Evolutionary conservation across 352 stramenopile species (phyloP).

Genomic region (Lagenidium sp.): DNA sequence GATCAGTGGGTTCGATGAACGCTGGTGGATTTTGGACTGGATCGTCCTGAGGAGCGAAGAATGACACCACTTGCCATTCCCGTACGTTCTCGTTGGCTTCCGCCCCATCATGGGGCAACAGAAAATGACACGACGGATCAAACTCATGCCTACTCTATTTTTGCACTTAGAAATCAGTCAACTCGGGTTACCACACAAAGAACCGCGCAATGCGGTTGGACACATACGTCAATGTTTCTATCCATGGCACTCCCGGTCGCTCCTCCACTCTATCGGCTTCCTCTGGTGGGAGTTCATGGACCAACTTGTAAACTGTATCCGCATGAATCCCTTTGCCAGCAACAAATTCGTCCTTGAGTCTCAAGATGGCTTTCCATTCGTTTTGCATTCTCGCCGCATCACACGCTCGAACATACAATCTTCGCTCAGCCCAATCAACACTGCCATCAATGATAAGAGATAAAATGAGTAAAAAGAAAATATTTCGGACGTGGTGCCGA

Average conservation of each 20-base stretch:
- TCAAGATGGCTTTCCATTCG: constrained; percentile 24
- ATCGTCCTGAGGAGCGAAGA: too few relatives aligned
- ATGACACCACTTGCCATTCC: too few relatives aligned
- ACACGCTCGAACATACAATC: constrained; percentile 31
- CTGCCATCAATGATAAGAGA: constrained; percentile 31
- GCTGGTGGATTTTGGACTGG: too few relatives aligned
- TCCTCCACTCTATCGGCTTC: constrained; percentile 3
- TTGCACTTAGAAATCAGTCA: too few relatives aligned
- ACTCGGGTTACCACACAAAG: constrained; percentile 19
- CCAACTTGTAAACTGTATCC: constrained; percentile 21
- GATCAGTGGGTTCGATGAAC: too few relatives aligned
- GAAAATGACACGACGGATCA: too few relatives aligned
- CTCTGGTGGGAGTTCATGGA: constrained; percentile 11
- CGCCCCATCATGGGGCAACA: not conserved
- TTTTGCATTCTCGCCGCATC: constrained; percentile 25
- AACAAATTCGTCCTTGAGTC: constrained; percentile 30
- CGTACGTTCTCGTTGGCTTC: not conserved
- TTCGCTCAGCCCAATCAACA: constrained; percentile 33
- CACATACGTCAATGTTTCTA: constrained; percentile 21
- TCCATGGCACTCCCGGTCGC: constrained; percentile 10
- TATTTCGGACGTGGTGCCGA: constrained; percentile 23
- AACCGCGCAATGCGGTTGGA: constrained; percentile 15
- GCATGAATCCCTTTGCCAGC: constrained; percentile 24
- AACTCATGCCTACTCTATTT: too few relatives aligned
- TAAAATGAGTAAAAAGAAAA: constrained; percentile 37